phyloP scores from a whole-genome alignment of 2,329 filamentous ascomycete genomes.

The Alternaria ventricosa region DNA sequence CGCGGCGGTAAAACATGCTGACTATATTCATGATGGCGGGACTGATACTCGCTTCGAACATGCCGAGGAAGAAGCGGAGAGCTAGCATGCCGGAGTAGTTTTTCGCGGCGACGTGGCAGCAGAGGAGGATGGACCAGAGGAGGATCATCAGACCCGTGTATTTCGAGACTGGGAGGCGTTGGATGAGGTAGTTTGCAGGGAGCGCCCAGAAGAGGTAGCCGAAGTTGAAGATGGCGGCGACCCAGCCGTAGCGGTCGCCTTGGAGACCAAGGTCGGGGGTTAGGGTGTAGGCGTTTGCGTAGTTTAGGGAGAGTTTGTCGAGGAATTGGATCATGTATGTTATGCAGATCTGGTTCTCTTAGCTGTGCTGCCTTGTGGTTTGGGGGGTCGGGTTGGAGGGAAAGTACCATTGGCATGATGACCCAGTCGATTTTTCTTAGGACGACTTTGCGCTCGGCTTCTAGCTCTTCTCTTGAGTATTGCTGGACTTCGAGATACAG shows the following conservation, averaged over 20 bases:
- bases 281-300: constrained; percentile 48
- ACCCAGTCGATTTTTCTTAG: constrained; percentile 55
- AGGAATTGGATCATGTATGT: constrained; percentile 58
- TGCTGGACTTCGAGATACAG: constrained; percentile 55
- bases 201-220: constrained; percentile 53
- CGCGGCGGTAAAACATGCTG: constrained; percentile 46
- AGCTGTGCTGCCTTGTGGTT: background rate
- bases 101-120: constrained; percentile 51
- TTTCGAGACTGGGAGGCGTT: constrained; percentile 45
- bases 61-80: constrained; percentile 45
- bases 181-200: constrained; percentile 49
- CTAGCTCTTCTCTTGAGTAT: constrained; percentile 53
- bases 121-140: constrained; percentile 55
- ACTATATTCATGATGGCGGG: constrained; percentile 50
- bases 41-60: constrained; percentile 46
- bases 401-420: constrained; percentile 54
- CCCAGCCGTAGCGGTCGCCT: constrained; percentile 51
- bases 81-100: constrained; percentile 46
- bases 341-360: constrained; percentile 39
- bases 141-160: constrained; percentile 49
- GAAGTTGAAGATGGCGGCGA: constrained; percentile 54
- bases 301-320: constrained; percentile 52
- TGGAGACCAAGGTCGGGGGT: constrained; percentile 46
- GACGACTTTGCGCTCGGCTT: constrained; percentile 51
- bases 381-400: no score